Evolutionary conservation across 2,329 filamentous ascomycete species (phyloP).

Genomic region (Fusarium veterinarium): DNA sequence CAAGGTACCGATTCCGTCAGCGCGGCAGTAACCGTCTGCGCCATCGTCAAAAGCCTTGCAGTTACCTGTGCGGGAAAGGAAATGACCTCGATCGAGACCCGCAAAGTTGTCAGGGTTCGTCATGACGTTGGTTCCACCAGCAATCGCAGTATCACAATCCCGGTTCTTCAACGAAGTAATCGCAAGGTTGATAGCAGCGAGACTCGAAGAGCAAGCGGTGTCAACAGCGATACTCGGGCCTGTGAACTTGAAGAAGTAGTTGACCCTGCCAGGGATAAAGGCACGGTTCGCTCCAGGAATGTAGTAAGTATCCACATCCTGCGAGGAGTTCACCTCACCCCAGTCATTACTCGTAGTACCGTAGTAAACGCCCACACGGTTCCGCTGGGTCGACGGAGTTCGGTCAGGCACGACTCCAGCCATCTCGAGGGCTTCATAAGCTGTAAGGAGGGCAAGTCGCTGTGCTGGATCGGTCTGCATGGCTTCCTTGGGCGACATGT

Average conservation of each 20-base stretch:
- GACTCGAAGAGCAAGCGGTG: slow-evolving; percentile 83
- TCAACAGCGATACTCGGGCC: slow-evolving; percentile 79
- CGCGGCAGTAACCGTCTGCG: slow-evolving; percentile 86
- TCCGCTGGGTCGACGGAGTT: slow-evolving; percentile 71
- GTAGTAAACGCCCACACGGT: slow-evolving; percentile 77
- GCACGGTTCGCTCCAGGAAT: slow-evolving; percentile 58
- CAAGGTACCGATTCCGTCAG: slow-evolving; percentile 79
- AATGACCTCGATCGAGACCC: slow-evolving; percentile 72
- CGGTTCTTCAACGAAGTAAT: slow-evolving; percentile 74
- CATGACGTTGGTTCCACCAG: slow-evolving; percentile 77
- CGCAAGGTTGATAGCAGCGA: slow-evolving; percentile 75
- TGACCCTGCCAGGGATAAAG: slow-evolving; percentile 70
- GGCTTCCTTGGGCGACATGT: slow-evolving; percentile 84
- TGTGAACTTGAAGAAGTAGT: slow-evolving; percentile 81
- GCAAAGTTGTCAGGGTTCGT: slow-evolving; percentile 75
- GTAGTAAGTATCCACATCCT: slow-evolving; percentile 72
- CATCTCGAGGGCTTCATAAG: slow-evolving; percentile 84
- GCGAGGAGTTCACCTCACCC: slow-evolving; percentile 78
- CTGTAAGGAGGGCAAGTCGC: slow-evolving; percentile 76
- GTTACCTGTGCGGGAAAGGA: slow-evolving; percentile 61
- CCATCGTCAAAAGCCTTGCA: slow-evolving; percentile 76
- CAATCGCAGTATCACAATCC: slow-evolving; percentile 83
- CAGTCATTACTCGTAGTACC: slow-evolving; percentile 82
- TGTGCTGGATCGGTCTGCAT: slow-evolving; percentile 81
- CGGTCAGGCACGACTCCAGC: slow-evolving; percentile 75